Evolutionary conservation across 371 early-diverging fungal species (phyloP).

Genomic region (Thermomucor indicae-seudaticae): DNA sequence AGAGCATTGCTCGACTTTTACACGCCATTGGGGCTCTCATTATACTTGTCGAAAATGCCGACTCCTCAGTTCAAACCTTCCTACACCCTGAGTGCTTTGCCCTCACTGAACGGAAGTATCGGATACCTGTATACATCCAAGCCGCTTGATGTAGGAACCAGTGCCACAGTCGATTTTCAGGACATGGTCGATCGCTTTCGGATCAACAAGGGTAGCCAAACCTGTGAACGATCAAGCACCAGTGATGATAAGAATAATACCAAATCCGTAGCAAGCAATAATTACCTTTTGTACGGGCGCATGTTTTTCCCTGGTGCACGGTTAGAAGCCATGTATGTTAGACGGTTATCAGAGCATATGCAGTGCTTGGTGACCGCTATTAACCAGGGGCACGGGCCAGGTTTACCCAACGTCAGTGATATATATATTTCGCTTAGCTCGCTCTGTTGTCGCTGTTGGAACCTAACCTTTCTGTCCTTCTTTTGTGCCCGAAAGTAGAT

Average conservation of each 20-base stretch:
- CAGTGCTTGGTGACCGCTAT: constrained; percentile 73
- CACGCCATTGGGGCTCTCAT: constrained; percentile 67
- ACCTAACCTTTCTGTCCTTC: too few relatives aligned
- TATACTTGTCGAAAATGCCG: constrained; percentile 71
- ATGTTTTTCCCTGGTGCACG: constrained; percentile 75
- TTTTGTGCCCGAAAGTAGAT: constrained; percentile 50
- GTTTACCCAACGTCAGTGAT: constrained; percentile 50
- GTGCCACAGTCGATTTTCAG: constrained; percentile 54
- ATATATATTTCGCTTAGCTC: too few relatives aligned
- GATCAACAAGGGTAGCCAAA: too few relatives aligned
- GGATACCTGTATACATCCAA: constrained; percentile 81
- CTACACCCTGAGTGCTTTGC: constrained; percentile 70
- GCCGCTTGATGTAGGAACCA: constrained; percentile 60
- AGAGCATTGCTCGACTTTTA: constrained; percentile 74
- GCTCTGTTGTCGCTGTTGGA: too few relatives aligned
- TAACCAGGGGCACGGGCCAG: constrained; percentile 47
- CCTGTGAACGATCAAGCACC: too few relatives aligned
- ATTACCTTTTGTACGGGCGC: constrained; percentile 70
- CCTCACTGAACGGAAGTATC: constrained; percentile 66
- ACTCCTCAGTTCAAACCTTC: constrained; percentile 73
- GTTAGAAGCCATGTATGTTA: constrained; percentile 71
- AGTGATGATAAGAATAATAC: constrained; percentile 1
- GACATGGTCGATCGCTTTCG: constrained; percentile 59
- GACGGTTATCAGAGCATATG: constrained; percentile 53
- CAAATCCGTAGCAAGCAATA: constrained; percentile 9